Evolutionary conservation across 1,284 basidiomycete species (phyloP).

Genomic region (Cryptococcus sp.): DNA sequence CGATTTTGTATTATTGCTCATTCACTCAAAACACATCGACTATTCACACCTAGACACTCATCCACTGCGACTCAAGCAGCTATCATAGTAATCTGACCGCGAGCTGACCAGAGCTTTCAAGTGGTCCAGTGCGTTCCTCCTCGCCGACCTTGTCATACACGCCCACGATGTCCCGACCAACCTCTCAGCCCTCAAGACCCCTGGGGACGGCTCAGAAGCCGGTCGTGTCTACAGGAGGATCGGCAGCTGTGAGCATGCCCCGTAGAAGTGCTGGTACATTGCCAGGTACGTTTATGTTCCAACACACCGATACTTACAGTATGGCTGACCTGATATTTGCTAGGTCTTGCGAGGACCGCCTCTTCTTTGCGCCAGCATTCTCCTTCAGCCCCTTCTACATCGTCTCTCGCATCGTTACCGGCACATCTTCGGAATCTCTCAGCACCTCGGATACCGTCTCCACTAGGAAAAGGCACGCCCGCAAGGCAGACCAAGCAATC

Average conservation of each 20-base stretch:
- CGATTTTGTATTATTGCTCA: too few species aligned
- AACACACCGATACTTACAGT: neutral
- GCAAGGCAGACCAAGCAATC: constrained; percentile 43
- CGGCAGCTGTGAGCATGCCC: constrained; percentile 29
- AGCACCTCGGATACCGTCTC: constrained; percentile 48
- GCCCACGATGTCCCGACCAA: constrained; percentile 47
- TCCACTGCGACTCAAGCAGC: too few species aligned
- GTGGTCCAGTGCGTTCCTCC: too few species aligned
- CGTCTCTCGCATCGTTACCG: constrained; percentile 41
- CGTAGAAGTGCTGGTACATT: constrained; percentile 47
- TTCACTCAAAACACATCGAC: too few species aligned
- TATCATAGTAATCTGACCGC: too few species aligned
- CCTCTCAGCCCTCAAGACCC: constrained; percentile 30
- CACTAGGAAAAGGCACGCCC: constrained; percentile 51
- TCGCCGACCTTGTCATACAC: constrained; percentile 1
- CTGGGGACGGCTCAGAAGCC: constrained; percentile 41
- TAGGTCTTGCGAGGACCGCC: constrained; percentile 50
- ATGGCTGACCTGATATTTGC: neutral
- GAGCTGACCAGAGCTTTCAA: too few species aligned
- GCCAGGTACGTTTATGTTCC: constrained; percentile 30
- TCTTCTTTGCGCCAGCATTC: constrained; percentile 47
- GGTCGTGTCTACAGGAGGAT: constrained; percentile 21
- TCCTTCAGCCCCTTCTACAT: constrained; percentile 18
- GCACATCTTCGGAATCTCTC: constrained; percentile 49
- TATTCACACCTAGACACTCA: too few species aligned